Evolutionary conservation across 768 basidiomycete species (phyloP).

Genomic region (Mycena rosella): DNA sequence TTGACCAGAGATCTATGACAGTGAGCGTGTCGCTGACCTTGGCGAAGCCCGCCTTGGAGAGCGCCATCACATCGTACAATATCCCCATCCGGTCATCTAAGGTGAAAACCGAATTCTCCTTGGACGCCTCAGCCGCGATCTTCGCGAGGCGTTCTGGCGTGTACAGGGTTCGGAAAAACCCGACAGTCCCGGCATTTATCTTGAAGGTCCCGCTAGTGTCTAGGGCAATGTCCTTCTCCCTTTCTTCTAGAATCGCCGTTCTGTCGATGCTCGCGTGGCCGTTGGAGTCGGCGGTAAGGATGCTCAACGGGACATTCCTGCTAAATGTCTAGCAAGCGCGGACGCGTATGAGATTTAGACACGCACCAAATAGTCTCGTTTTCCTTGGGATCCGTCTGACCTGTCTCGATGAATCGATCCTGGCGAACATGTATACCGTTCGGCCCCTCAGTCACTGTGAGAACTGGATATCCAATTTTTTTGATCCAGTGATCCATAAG

Average conservation of each 20-base stretch:
- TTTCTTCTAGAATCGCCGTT: constrained; percentile 71
- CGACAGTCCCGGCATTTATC: constrained; percentile 89
- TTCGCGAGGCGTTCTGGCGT: constrained; percentile 80
- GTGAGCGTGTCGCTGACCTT: constrained; percentile 83
- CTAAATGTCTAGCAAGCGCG: constrained; percentile 4
- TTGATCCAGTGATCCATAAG: constrained; percentile 95
- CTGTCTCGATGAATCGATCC: constrained; percentile 93
- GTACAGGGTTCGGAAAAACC: constrained; percentile 93
- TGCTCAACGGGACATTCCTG: constrained; percentile 86
- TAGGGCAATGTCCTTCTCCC: constrained; percentile 77
- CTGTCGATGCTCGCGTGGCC: constrained; percentile 74
- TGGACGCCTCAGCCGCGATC: constrained; percentile 86
- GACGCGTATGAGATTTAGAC: not conserved
- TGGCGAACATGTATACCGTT: constrained; percentile 85
- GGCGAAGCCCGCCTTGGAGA: constrained; percentile 85
- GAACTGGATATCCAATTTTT: constrained; percentile 91
- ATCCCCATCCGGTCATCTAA: constrained; percentile 92
- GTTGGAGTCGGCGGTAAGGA: constrained; percentile 70
- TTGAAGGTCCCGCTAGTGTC: constrained; percentile 87
- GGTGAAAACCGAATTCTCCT: constrained; percentile 72
- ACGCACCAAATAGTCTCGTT: constrained; percentile 89
- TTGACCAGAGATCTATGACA: constrained; percentile 68
- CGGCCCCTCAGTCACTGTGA: constrained; percentile 84
- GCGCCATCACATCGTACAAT: constrained; percentile 83
- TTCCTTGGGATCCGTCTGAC: constrained; percentile 81